Conservation (phyloP, 768 basidiomycete species). For the Termitomyces titanicus region DNA sequence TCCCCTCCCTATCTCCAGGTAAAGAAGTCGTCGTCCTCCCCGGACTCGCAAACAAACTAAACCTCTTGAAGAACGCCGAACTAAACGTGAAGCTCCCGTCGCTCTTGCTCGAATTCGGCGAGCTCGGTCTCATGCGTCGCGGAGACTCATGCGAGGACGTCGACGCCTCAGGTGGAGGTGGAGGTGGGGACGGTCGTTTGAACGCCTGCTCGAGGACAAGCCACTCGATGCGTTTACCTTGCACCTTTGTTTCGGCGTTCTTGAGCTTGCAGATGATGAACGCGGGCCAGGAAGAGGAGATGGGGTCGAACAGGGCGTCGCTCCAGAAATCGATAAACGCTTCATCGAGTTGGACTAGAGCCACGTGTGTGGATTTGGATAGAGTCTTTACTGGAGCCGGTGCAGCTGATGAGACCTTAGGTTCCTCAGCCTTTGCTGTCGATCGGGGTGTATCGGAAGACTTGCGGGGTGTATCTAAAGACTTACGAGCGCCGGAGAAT, state of each 20-base stretch:
- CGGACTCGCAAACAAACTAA: constrained; percentile 55
- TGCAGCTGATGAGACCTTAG: constrained; percentile 10
- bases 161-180: constrained; percentile 15
- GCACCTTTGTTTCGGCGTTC: constrained; percentile 23
- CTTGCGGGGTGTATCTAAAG: constrained; percentile 24
- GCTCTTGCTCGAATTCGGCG: constrained; percentile 43
- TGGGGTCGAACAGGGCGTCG: constrained; percentile 68
- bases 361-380: constrained; percentile 40
- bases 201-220: constrained; percentile 67
- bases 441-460: constrained; percentile 23
- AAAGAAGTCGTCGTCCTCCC: constrained; percentile 30
- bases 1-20: constrained; percentile 14
- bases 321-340: constrained; percentile 84
- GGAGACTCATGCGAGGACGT: constrained; percentile 13
- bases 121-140: constrained; percentile 28
- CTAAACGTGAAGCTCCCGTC: constrained; percentile 36
- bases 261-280: constrained; percentile 73
- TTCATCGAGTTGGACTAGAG: constrained; percentile 65
- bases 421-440: constrained; percentile 11
- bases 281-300: constrained; percentile 60
- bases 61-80: constrained; percentile 50
- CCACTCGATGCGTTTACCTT: constrained; percentile 50
- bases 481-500: constrained; percentile 20
- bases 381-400: constrained; percentile 19
- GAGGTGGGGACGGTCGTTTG: constrained; percentile 29